Base-by-base conservation (phyloP, 305 asterid genomes). In the Vinca major region DNA sequence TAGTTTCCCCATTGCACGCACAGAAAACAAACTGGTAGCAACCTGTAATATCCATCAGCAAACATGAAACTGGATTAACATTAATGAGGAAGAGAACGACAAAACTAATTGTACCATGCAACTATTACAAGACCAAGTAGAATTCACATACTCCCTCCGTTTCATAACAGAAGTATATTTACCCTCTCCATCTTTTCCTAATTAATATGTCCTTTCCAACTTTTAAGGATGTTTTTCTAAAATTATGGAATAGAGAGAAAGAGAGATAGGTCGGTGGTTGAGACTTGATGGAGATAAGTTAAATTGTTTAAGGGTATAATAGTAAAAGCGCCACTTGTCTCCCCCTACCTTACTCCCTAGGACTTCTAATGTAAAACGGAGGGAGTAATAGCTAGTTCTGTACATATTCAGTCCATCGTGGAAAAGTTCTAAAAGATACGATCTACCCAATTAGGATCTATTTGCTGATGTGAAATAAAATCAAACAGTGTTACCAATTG, bases 1-100 rank as follows among this genome's bases (percentile, higher is more conserved):
- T 75, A 89, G 78, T 81, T 88, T 94, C 75, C 73, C 72, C 91
- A 91, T 89, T 19, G 75, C 78, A 63, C 83, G 90, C 71, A 89
- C 93, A 72, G 74, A 79, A 83, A 86, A 83, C 79, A 86, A 80
- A 77, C 86, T 74, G 79, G 89, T 80, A 77, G 97, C 84, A 70
- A 87, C 83, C 99, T 93, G 89, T 61, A 78, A 75, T 54, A 53
- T 52, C 63, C 69, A 62, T 64, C 52, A 84, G 63, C 68, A 74
- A 48, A 4, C 43, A 57, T 49, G 52, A 26, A 64, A 16, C 49
- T 50, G 7, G 33, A 26, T 16, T 36, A 17, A 26, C 13, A 63
- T 12, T 50, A 41, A 54, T 8, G 60, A 55, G 11, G 16, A 51
- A 47, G 36, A 47, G 45, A 49, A 49, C 36, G 48, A 49, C 7